Base-by-base conservation (phyloP, 2,329 filamentous ascomycete species). In the Passalora sequoiae region DNA sequence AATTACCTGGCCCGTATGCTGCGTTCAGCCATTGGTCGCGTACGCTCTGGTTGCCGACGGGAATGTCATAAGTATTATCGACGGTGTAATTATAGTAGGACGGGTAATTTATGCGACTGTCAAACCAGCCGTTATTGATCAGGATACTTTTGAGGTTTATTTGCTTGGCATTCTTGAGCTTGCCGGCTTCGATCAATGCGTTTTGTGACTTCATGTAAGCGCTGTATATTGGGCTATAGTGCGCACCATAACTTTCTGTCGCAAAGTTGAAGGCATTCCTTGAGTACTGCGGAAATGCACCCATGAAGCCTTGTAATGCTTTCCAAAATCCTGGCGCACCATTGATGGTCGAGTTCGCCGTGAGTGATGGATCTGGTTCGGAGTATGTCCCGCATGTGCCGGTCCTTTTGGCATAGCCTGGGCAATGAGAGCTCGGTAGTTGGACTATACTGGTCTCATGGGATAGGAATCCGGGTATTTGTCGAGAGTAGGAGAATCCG, bases 251-350 rank as follows among this genome's bases (percentile, higher is more conserved):
- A 15, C 40, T 44, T 28, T 51, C 49, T 13, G 49, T 20, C 15
- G 19, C 30, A 35, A 54, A 50, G 20, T 49, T 47, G 39, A 54
- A 50, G 13, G 43, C 49, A 29, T 47, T 30, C 15, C 39, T 33
- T 16, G 51, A 51, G 35, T 54, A 54, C 25, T 55, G 22, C 7
- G 40, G 40, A 55, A 80, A 80, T 1, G 70, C 76, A 2, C 76
- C 76, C 70, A 79, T 76, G 59, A 81, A 80, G 2, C 76, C 77
- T 54, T 80, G 77, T 21, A 81, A 57, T 1, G 75, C 75, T 59
- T 73, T 75, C 73, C 74, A 80, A 62, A 80, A 75, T 40, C 73
- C 73, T 1, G 74, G 73, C 3, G 76, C 76, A 2, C 75, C 76
- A 31, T 60, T 66, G 9, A 62, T 54, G 1, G 77, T 80, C 7